Evolutionary conservation across 1,284 basidiomycete species (phyloP), one percentile per base, ranked within the genome.

Genomic region (Cutaneotrichosporon dermatis): DNA sequence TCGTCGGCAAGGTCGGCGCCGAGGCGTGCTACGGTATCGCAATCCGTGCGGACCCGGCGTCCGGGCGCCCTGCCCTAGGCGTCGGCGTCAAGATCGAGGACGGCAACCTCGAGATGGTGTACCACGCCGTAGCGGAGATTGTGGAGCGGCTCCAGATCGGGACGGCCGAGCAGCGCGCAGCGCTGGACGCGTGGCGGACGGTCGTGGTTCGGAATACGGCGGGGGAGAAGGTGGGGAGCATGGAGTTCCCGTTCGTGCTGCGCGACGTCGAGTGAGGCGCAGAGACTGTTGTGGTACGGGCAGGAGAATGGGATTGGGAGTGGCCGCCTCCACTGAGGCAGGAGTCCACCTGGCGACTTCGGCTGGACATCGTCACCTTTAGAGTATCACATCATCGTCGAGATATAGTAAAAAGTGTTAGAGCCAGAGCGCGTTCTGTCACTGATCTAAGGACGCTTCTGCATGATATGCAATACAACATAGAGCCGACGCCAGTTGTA

Each of bases 81-180:
- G 39, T 58, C 12, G 56, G 41, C 9, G 56, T 52, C 49, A 58
- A 58, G 44, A 16, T 58, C 42, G 56, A 58, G 36, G 56, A 52
- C 41, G 56, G 56, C n/a, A 40, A 53, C 35, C 16, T 15, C n/a
- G 50, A 51, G 6, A 43, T 46, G 7, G 42, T 58, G 11, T 51
- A 45, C 5, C 44, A 49, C 6, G 35, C 50, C 16, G 56, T 52
- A 8, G 25, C 40, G 7, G 56, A 58, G 50, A 58, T 58, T 13
- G 6, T 58, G 15, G 49, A 44, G 13, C 50, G 48, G 34, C 50
- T 58, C n/a, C 50, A 42, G 13, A 33, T 58, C 39, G 53, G 44
- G 9, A 46, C 13, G 5, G 36, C 35, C 9, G 53, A 39, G 44
- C 43, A 55, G 44, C n/a, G 43, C n/a, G n/a, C 13, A 9, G n/a